phyloP scores from a whole-genome alignment of 2,329 filamentous ascomycete species.

The Trichoderma pleuroti region DNA sequence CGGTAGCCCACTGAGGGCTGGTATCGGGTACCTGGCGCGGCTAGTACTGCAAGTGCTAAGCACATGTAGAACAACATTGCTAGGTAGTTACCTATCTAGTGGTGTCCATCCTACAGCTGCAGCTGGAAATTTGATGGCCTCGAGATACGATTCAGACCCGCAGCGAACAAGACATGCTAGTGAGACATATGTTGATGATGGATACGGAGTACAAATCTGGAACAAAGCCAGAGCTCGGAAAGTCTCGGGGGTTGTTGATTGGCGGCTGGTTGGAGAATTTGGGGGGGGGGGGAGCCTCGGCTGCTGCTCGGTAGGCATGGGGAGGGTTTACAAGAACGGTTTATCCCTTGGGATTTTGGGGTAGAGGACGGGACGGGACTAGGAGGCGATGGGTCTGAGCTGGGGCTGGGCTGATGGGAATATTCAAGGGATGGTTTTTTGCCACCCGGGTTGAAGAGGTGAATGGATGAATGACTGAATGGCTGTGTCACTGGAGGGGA shows the following conservation, averaged over 20 bases:
- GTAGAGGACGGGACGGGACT: background rate
- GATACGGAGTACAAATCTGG: background rate
- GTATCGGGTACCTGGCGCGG: background rate
- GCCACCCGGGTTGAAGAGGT: background rate
- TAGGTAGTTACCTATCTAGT: background rate
- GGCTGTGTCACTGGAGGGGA: background rate
- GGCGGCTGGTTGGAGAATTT: background rate
- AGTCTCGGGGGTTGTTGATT: constrained; percentile 12
- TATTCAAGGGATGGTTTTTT: background rate
- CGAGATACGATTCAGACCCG: background rate
- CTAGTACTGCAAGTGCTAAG: background rate
- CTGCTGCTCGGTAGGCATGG: background rate
- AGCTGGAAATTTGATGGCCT: background rate
- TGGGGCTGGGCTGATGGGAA: background rate
- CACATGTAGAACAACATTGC: background rate
- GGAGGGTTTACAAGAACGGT: background rate
- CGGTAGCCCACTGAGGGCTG: background rate
- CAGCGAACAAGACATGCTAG: background rate
- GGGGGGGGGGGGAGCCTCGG: background rate
- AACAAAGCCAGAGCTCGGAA: background rate
- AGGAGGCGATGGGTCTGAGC: too few species aligned
- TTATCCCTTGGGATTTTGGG: background rate
- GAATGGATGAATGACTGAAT: background rate
- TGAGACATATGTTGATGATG: background rate
- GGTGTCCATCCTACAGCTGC: background rate